Evolutionary conservation across 306 rosid genomes (phyloP), one percentile per base, ranked within the genome.

Genomic region (Vigna nakashimae): DNA sequence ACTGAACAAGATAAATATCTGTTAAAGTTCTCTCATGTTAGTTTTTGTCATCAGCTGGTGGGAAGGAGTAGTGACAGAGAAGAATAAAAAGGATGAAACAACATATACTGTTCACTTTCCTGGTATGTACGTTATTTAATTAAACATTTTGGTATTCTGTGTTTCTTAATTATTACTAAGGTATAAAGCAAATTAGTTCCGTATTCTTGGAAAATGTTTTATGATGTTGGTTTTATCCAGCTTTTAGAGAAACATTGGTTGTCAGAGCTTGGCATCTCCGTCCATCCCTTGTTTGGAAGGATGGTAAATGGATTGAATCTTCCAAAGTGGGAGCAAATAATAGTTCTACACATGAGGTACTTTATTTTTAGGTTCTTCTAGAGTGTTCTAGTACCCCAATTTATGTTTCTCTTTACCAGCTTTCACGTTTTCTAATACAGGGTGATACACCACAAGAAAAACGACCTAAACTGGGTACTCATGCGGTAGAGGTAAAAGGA

Each of bases 181-280:
- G 46, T 40, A 46, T 38, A 38, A 13, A 46, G n/a, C 22, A 18
- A 26, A 10, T 32, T 74, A 48, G 77, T 56, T 50, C 20, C 17
- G 72, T 6, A 24, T 57, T 79, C n/a, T 65, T 73, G 65, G 38
- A 46, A 62, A 48, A 64, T 73, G 17, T 53, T 75, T 20, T 51
- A 77, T 51, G 28, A 74, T 71, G 16, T 72, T 78, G 70, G 9
- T 80, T 76, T 45, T 83, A 72, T 74, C 76, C 87, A 96, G 99
- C 88, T 76, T 86, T 79, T 82, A 96, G 90, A 46, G 98, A 92
- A 89, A 88, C 96, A 7, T 78, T 83, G 22, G 87, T 84, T 53
- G 93, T 93, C 60, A 91, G 88, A 89, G 91, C 93, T 62, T 96
- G 99, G 98, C 88, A 90, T 84, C 91, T 96, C 78, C 97, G 98